Percentiles rank a stretch among this genome's conserved stretches.
Conservation (phyloP, 2,329 filamentous ascomycete species). For the Phyllosticta capitalensis region DNA sequence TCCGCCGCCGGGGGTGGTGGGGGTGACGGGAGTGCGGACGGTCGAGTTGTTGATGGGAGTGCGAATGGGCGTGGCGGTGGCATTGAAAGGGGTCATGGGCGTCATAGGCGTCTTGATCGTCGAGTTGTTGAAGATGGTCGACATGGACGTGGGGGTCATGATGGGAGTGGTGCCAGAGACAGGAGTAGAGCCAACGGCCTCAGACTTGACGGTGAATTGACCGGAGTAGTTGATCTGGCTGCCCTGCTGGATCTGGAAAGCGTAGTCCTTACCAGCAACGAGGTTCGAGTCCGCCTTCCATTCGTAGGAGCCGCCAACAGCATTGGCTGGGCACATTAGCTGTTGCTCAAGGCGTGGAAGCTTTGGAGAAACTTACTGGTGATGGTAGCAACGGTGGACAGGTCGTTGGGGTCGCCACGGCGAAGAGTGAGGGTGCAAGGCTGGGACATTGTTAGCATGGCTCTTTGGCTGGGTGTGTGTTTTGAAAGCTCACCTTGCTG, state of each 20-base stretch:
- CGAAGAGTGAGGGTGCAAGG: constrained; percentile 48
- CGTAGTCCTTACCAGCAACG: constrained; percentile 42
- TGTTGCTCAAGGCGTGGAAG: not conserved
- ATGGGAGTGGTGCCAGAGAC: constrained; percentile 36
- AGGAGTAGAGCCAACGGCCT: constrained; percentile 39
- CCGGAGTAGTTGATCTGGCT: constrained; percentile 47
- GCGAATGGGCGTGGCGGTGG: constrained; percentile 9
- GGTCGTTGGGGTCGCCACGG: constrained; percentile 41
- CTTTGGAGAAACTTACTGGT: constrained; percentile 32
- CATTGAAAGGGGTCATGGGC: constrained; percentile 15
- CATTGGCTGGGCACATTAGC: constrained; percentile 26
- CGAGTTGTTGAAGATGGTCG: constrained; percentile 11
- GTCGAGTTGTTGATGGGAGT: constrained; percentile 13
- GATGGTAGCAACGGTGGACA: constrained; percentile 41
- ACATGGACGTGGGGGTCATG: constrained; percentile 18
- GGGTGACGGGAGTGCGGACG: constrained; percentile 20
- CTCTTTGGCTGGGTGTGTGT: not conserved
- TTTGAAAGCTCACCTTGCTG: constrained; percentile 15
- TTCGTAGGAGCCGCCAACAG: constrained; percentile 37
- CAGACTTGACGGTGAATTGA: constrained; percentile 34
- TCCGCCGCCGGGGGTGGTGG: constrained; percentile 15
- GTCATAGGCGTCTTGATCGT: constrained; percentile 20
- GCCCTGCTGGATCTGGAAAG: constrained; percentile 49
- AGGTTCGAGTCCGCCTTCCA: constrained; percentile 42
- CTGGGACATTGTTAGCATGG: constrained; percentile 16